Evolutionary conservation across 108 stramenopile genomes (phyloP), one percentile per base, ranked within the genome.

Genomic region (Nannochloropsis oceanica): DNA sequence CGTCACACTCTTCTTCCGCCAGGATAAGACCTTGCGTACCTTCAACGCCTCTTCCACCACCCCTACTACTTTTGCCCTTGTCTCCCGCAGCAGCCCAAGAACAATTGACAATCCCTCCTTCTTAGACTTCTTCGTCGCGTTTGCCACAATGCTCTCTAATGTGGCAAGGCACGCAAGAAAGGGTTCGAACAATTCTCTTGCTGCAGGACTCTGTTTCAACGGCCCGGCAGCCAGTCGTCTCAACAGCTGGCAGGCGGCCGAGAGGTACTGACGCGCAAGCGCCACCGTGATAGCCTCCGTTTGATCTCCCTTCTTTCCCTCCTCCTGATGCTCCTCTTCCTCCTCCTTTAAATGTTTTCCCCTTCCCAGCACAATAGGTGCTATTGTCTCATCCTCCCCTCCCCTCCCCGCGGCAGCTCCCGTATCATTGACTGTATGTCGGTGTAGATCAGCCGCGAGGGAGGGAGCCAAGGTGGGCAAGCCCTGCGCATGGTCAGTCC

Each of bases 1-100:
- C 80, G 86, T 85, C 73, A 92, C 87, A 42, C 88, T 85, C 27
- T 80, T 27, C 3, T 24, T 42, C 24, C 86, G 88, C 89, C 88
- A 89, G 83, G 43, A 84, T 26, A 90, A 86, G 13, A 86, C 83
- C 22, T 26, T 25, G 18, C 89, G 86, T n/a, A 42, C 8, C 25
- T n/a, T 24, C 43, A 22, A 13, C n/a, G 44, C 50, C 13, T 14
- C 27, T n/a, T 44, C 50, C 44, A 26, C 25, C 83, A 24, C 50
- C n/a, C 59, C 59, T 73, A 9, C 59, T 10, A 73, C 18, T 9
- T 10, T 18, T n/a, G 18, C 22, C 59, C 5, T n/a, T 0, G 59
- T 73, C 59, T 73, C 59, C n/a, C 59, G 59, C n/a, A 73, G 59
- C 59, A 73, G 59, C 18, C 8, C 18, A 18, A n/a, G 7, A n/a